Base-by-base conservation (phyloP, 1,284 basidiomycete species). In the Irpex sp. region DNA sequence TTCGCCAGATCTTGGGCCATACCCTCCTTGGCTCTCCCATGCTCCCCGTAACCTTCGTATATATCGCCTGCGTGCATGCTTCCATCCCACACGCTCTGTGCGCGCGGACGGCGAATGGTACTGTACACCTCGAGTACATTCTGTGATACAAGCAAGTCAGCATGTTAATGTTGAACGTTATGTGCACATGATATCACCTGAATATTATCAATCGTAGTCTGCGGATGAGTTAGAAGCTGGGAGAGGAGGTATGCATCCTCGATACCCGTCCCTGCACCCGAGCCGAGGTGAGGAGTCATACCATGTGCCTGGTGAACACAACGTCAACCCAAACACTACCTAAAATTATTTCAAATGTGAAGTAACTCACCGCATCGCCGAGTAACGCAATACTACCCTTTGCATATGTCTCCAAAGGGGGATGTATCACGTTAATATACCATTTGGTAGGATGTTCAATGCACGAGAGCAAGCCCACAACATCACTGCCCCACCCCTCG, bases 251-350 rank as follows among this genome's bases (percentile, higher is more conserved):
- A 81, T 0, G 82, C 82, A 66, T 88, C 86, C 68, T 89, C 87
- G 54, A 88, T 78, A 0, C 84, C 86, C 73, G 88, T 86, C 0
- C 85, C 84, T 11, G 84, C 85, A 11, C 86, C 86, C 0, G 85
- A 81, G 1, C 86, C 85, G n/a, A 87, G 75, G 69, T 86, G 84
- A 0, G 87, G 85, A 17, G 81, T 71, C 80, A 86, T 88, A 0
- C 77, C 84, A 69, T 88, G 86, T 13, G 83, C 84, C 83, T 82
- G 3, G 26, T 26, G 26, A 26, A 26, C 26, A 26, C 26, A 26
- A 26, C 26, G 26, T 4, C 26, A 26, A 36, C 54, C 11, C 13
- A 56, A 34, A 2, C 21, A 36, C 4, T 3, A 37, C 26, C 58
- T 13, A 13, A n/a, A 55, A 26, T 49, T 17, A 59, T 55, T 34